Conservation (phyloP, 164 flowering plant genomes). For the Chimonanthus praecox region DNA sequence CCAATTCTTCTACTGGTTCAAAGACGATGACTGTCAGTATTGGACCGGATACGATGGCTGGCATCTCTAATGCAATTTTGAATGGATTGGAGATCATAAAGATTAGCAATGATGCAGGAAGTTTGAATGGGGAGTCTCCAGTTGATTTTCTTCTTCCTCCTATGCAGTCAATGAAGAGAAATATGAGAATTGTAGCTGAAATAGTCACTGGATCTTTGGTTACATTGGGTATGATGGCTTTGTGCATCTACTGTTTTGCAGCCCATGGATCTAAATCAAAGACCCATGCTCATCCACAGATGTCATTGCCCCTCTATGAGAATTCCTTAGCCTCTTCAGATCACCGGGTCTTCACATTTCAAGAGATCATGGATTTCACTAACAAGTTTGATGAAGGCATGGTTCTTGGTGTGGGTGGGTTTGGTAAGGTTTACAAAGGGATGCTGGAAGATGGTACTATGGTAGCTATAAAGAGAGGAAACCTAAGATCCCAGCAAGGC, state of each 20-base stretch:
- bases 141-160: conserved; percentile 41
- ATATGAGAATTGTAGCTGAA: conserved; percentile 42
- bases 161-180: conserved; percentile 30
- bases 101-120: conserved; percentile 65
- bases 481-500: conserved; percentile 91
- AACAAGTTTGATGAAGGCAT: conserved; percentile 78
- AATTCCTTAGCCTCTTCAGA: conserved; percentile 63
- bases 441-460: conserved; percentile 75
- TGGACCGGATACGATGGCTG: conserved; percentile 66
- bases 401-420: conserved; percentile 96
- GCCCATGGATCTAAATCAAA: conserved; percentile 40
- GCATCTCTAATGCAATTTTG: conserved; percentile 45
- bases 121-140: conserved; percentile 59
- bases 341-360: conserved; percentile 65
- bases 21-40: conserved; percentile 57
- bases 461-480: conserved; percentile 91
- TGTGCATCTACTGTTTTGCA: conserved; percentile 49
- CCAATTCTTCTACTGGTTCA: conserved; percentile 42
- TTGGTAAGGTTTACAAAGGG: conserved; percentile 86
- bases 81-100: conserved; percentile 92
- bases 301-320: conserved; percentile 65
- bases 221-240: conserved; percentile 28
- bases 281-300: conserved; percentile 45
- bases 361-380: conserved; percentile 82
- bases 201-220: conserved; percentile 38